phyloP scores from a whole-genome alignment of 2,329 filamentous ascomycete genomes.

The Lojkania enalia region DNA sequence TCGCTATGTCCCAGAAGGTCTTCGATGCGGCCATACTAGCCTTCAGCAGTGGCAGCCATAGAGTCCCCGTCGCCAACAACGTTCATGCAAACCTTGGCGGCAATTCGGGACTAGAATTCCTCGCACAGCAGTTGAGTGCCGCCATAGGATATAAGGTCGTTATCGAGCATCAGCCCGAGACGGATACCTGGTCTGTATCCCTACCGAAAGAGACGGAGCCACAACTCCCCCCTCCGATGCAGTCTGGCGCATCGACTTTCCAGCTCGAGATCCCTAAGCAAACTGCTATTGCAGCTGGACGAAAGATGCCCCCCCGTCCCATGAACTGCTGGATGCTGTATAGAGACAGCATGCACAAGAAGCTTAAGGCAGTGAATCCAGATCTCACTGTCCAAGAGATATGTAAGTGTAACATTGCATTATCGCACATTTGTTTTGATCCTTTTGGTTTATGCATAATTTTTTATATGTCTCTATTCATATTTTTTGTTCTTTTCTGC shows the following conservation, averaged over 20 bases:
- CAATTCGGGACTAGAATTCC: no score
- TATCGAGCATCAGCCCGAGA: not conserved
- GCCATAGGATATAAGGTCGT: not conserved
- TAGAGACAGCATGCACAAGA: slow-evolving; percentile 24
- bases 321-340: slow-evolving; percentile 35
- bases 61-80: no score
- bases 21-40: not conserved
- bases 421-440: no score
- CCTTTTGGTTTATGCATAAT: not conserved
- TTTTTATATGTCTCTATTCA: no score
- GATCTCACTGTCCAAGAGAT: slow-evolving; percentile 26
- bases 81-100: no score
- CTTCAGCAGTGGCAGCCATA: no score
- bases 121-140: no score
- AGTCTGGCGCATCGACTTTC: no score
- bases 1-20: not conserved
- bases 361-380: slow-evolving; percentile 20
- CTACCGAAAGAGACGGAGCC: no score
- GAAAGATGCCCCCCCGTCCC: slow-evolving; percentile 25
- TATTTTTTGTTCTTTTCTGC: no score
- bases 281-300: not conserved
- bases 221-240: no score
- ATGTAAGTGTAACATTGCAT: slow-evolving; percentile 21
- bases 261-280: not conserved
- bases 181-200: not conserved